Evolutionary conservation across 306 rosid genomes (phyloP).

Genomic region (Trifolium fragiferum): DNA sequence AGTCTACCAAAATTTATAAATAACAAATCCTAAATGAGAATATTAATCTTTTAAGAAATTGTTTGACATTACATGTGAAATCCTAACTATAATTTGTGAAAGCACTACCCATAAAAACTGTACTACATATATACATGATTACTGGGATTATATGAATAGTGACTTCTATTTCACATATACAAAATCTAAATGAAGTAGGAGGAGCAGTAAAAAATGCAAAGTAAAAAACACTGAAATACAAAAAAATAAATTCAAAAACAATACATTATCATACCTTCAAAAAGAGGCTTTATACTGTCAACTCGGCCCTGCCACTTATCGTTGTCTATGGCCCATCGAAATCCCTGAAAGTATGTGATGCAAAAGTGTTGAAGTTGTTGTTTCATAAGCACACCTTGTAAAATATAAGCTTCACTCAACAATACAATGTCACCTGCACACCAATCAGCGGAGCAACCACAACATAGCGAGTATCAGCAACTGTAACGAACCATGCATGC

Average conservation of each 20-base stretch:
- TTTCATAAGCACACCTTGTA: slow-evolving; percentile 8
- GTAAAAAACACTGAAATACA: background rate
- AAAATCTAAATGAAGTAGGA: slow-evolving; percentile 11
- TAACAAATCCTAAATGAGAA: background rate
- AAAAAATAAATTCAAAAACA: slow-evolving; percentile 9
- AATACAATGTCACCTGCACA: slow-evolving; percentile 68
- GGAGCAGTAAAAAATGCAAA: too few relatives aligned
- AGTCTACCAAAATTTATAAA: slow-evolving; percentile 11
- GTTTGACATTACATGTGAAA: slow-evolving; percentile 24
- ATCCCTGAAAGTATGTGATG: slow-evolving; percentile 61
- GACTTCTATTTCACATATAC: background rate
- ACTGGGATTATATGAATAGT: slow-evolving; percentile 7
- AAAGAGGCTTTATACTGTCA: slow-evolving; percentile 74
- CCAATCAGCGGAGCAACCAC: slow-evolving; percentile 85
- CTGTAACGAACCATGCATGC: slow-evolving; percentile 94
- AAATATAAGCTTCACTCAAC: slow-evolving; percentile 2
- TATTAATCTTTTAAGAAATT: slow-evolving; percentile 9
- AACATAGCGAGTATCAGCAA: slow-evolving; percentile 79
- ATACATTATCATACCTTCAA: slow-evolving; percentile 67
- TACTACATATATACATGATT: background rate
- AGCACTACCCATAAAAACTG: slow-evolving; percentile 6
- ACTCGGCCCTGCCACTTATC: slow-evolving; percentile 86
- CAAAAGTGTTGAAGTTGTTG: background rate
- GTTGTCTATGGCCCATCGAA: slow-evolving; percentile 86
- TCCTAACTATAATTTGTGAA: background rate